Base-by-base conservation (phyloP, 2,329 filamentous ascomycete genomes). In the Moelleriella libera region DNA sequence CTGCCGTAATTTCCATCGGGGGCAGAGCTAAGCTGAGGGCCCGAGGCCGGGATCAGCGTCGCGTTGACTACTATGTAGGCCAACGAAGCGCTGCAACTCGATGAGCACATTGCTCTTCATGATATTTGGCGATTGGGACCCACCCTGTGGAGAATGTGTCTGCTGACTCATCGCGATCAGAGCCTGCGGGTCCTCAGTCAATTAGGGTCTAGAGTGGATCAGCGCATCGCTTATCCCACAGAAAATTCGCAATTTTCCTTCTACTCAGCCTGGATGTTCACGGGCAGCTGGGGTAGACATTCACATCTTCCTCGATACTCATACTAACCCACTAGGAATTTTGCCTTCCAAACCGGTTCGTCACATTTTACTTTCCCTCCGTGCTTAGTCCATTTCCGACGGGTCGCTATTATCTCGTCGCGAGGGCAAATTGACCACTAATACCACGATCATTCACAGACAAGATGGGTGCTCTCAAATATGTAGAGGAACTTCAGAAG, bases 401-500 rank as follows among this genome's bases (percentile, higher is more conserved):
- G 21, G 21, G 2, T 21, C 21, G 21, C 21, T 21, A 21, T 21
- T 21, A 3, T 21, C 21, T 21, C 21, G 21, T 21, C 21, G 21
- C 21, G 21, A 21, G 21, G 21, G 21, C 21, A 21, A 3, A 21
- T 21, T 21, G 21, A 21, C 21, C 21, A 21, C 21, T 21, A 21
- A 21, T 21, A 21, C 21, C 21, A 21, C 21, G 21, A 21, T 21
- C 21, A 21, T 21, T 21, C 21, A 61, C 59, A 78, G 75, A 66
- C 69, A 79, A 90, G 82, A 96, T 96, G 92, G 92, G 92, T 86
- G 90, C 90, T 80, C 88, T 96, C 75, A 98, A 98, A 80, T 98
- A 95, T 80, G 88, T 98, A 77, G 94, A 98, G 83, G 92, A 98
- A 83, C 85, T 98, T 79, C 88, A 96, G 75, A 97, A 98, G 88